These are phyloP conservation scores for Cutaneotrichosporon sp. DNA, from an alignment of 1,284 basidiomycete genomes.

Conservation along the genomic window DNA sequence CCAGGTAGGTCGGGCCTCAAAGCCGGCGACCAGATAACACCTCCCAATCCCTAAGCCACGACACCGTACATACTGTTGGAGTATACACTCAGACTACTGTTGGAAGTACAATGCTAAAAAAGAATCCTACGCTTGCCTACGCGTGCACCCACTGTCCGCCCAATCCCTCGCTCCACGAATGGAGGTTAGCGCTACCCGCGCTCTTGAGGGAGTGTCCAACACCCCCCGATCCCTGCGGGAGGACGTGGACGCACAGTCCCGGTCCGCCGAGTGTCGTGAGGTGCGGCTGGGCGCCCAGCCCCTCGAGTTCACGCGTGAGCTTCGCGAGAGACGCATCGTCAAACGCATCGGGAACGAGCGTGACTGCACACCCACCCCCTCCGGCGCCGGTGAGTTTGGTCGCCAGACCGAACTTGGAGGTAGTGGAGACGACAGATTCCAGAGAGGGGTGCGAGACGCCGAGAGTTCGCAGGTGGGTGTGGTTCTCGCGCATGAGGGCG, in stretches of 20 bases:
- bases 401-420: slow-evolving; percentile 62
- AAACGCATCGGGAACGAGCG: slow-evolving; percentile 86
- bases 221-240: not conserved
- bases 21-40: not conserved
- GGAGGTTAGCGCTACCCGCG: slow-evolving; percentile 14
- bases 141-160: slow-evolving; percentile 23
- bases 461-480: slow-evolving; percentile 77
- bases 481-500: slow-evolving; percentile 80
- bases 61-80: slow-evolving; percentile 13
- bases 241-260: slow-evolving; percentile 58
- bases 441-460: slow-evolving; percentile 90
- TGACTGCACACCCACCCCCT: slow-evolving; percentile 97
- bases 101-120: slow-evolving; percentile 11
- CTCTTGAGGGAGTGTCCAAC: slow-evolving; percentile 10
- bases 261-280: slow-evolving; percentile 88
- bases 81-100: slow-evolving; percentile 11
- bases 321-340: slow-evolving; percentile 60
- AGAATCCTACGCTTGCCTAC: not conserved
- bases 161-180: slow-evolving; percentile 15
- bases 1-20: too few species aligned
- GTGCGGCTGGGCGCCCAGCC: slow-evolving; percentile 77
- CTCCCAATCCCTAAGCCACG: not conserved
- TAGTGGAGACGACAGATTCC: slow-evolving; percentile 75
- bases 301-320: slow-evolving; percentile 63
- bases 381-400: slow-evolving; percentile 99